Conservation (phyloP, 23 red algal genomes). For the Pyropia haitanensis region DNA sequence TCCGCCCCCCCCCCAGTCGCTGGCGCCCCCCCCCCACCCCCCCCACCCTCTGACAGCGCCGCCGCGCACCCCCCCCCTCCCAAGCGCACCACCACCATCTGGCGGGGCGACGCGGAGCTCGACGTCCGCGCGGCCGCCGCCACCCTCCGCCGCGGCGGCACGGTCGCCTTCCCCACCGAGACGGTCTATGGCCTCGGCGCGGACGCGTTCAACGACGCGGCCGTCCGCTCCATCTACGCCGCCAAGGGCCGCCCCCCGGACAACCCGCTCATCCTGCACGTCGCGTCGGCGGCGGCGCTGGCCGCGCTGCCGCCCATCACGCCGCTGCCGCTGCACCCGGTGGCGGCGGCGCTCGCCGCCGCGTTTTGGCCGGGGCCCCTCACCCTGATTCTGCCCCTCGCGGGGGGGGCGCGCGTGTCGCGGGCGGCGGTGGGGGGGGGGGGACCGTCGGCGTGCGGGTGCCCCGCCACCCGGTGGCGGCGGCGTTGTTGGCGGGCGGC, state of each 20-base stretch:
- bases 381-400: slow-evolving; percentile 52
- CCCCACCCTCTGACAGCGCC: neutral
- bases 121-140: slow-evolving; percentile 56
- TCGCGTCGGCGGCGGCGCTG: slow-evolving; percentile 17
- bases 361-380: slow-evolving; percentile 88
- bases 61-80: neutral
- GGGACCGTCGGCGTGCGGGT: slow-evolving; percentile 61
- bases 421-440: slow-evolving; percentile 35
- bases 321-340: slow-evolving; percentile 27
- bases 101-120: slow-evolving; percentile 36
- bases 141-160: slow-evolving; percentile 24
- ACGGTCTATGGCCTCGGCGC: slow-evolving; percentile 90
- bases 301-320: slow-evolving; percentile 18
- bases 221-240: slow-evolving; percentile 44
- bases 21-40: no score
- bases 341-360: slow-evolving; percentile 32
- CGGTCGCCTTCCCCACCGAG: slow-evolving; percentile 87
- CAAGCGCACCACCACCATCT: slow-evolving; percentile 13
- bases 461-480: slow-evolving; percentile 67
- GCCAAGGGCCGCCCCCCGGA: slow-evolving; percentile 73
- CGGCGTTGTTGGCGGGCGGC: slow-evolving; percentile 28
- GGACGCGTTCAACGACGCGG: slow-evolving; percentile 43
- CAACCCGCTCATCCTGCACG: slow-evolving; percentile 86
- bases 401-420: slow-evolving; percentile 10
- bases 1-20: no score